Base-by-base conservation (phyloP, 257 asterid species). In the Nicotiana tomentosiformis region DNA sequence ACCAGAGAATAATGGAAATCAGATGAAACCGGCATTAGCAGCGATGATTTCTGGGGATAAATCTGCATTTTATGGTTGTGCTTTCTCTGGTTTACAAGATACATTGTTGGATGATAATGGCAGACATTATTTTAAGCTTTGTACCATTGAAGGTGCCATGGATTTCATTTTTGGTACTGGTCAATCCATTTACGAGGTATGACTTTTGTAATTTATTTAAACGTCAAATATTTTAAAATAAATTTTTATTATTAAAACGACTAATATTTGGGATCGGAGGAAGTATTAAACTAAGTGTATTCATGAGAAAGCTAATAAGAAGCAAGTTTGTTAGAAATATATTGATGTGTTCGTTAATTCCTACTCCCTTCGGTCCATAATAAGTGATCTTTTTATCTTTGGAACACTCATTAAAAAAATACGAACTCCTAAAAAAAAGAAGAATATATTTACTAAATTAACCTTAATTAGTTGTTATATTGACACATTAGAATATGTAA, bases 161-260 rank as follows among this genome's bases (percentile, higher is more conserved):
- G 95, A 91, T 86, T 91, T 91, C 84, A 87, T 91, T 20, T 91
- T 88, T 81, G 95, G 95, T 10, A 15, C 66, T 17, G 95, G 87
- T 32, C 91, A 87, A 86, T 85, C 95, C 51, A 83, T 91, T 62
- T 91, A 88, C 64, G 91, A 91, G 93, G 95, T 91, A 61, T 0
- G 2, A 33, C 30, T 35, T 67, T 32, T 39, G 10, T 39, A 39
- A 2, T n/a, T 69, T 69, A 18, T 7, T 67, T 16, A 68, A 43
- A 37, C 8, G 15, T 10, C 11, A 37, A 68, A 68, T 35, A 67
- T 68, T 68, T 68, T 37, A 8, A 18, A 4, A 10, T 5, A 15
- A 4, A 18, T 68, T 18, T 68, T 1, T 4, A 7, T 33, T 65
- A 15, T 7, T 14, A 0, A 61, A 14, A 65, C 20, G n/a, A 55